Percentiles rank a stretch among this genome's conserved stretches.
phyloP scores from a whole-genome alignment of 352 stramenopile genomes.

The Globisporangium apiculatum region DNA sequence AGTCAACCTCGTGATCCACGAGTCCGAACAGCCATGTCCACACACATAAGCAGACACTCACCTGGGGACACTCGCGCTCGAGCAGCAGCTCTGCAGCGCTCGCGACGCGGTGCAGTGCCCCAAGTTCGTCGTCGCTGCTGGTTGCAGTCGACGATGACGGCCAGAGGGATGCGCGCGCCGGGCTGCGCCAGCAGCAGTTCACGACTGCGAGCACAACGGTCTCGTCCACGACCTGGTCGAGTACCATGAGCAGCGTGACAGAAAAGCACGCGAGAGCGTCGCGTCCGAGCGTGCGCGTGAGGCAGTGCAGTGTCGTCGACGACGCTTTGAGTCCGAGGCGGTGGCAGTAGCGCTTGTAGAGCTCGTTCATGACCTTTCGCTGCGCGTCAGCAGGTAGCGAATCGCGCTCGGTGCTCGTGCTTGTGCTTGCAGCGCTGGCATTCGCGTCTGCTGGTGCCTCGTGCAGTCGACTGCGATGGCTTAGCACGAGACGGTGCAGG shows the following conservation, averaged over 20 bases:
- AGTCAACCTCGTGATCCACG: no score
- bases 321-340: slow-evolving; percentile 29
- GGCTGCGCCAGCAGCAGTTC: slow-evolving; percentile 16
- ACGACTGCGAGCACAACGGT: slow-evolving; percentile 32
- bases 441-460: no score
- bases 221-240: slow-evolving; percentile 26
- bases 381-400: slow-evolving; percentile 17
- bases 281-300: slow-evolving; percentile 45
- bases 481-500: slow-evolving; percentile 27
- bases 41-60: slow-evolving; percentile 4
- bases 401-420: not conserved
- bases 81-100: slow-evolving; percentile 42
- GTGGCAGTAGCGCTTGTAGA: slow-evolving; percentile 57
- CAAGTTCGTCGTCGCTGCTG: not conserved
- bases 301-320: slow-evolving; percentile 37
- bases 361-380: slow-evolving; percentile 49
- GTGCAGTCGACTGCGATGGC: slow-evolving; percentile 25
- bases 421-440: no score
- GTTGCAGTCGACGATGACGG: slow-evolving; percentile 4
- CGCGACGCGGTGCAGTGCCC: slow-evolving; percentile 17
- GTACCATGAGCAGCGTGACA: slow-evolving; percentile 45
- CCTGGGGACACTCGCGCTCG: slow-evolving; percentile 40
- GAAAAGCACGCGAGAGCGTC: slow-evolving; percentile 42
- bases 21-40: no score
- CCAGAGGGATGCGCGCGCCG: slow-evolving; percentile 31